phyloP scores from a whole-genome alignment of 352 stramenopile species.

The Globisporangium yorkense region DNA sequence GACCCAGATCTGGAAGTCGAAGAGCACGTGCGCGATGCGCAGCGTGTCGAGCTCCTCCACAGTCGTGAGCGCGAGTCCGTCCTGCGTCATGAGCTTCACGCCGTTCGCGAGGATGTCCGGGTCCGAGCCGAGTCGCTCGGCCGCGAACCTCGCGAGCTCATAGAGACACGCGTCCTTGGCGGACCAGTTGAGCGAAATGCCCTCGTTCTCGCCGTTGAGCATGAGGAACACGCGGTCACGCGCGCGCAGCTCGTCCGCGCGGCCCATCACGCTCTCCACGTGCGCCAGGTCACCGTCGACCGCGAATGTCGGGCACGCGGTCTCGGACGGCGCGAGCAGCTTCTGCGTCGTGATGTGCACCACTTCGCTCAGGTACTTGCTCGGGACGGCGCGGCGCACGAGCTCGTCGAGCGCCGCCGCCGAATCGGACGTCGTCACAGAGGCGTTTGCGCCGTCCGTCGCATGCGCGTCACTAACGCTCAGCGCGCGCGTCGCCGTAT shows the following conservation, averaged over 20 bases:
- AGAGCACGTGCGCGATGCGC: slow-evolving; percentile 58
- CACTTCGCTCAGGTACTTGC: slow-evolving; percentile 59
- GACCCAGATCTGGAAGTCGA: slow-evolving; percentile 71
- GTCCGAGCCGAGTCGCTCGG: slow-evolving; percentile 34
- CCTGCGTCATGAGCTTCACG: slow-evolving; percentile 50
- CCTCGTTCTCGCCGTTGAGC: slow-evolving; percentile 63
- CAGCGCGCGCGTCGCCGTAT: slow-evolving; percentile 4
- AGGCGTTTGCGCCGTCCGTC: not conserved
- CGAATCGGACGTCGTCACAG: not conserved
- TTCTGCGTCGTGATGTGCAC: slow-evolving; percentile 39
- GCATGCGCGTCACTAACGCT: slow-evolving; percentile 1
- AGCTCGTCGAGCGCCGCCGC: not conserved
- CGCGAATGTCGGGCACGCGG: slow-evolving; percentile 23
- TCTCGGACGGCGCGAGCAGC: slow-evolving; percentile 18
- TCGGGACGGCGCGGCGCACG: slow-evolving; percentile 13
- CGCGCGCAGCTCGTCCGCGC: slow-evolving; percentile 22
- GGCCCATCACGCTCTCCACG: slow-evolving; percentile 30
- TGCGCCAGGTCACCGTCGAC: slow-evolving; percentile 22
- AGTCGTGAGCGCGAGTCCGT: slow-evolving; percentile 38
- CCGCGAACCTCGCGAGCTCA: slow-evolving; percentile 36
- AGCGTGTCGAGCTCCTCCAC: slow-evolving; percentile 24
- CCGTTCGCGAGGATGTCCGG: slow-evolving; percentile 40
- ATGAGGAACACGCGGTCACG: slow-evolving; percentile 51
- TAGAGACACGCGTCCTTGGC: slow-evolving; percentile 28
- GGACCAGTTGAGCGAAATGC: slow-evolving; percentile 36